These are phyloP conservation scores for Fraxinus albicans DNA, from an alignment of 305 asterid species.

Conservation along the genomic window DNA sequence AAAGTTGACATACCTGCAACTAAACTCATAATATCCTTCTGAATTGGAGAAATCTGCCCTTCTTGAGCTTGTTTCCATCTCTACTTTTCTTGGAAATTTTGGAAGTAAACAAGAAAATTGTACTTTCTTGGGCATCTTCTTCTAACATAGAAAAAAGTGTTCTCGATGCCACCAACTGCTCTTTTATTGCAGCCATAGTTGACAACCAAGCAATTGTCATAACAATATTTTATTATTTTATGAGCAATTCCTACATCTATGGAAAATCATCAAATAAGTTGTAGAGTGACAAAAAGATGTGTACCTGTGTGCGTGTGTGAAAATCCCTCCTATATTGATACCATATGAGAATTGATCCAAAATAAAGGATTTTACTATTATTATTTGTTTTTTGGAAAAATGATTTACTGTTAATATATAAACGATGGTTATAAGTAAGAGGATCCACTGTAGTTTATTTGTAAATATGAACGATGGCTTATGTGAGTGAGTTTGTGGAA, in stretches of 20 bases:
- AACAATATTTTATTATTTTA: background rate
- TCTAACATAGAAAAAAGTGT: background rate
- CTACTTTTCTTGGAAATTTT: background rate
- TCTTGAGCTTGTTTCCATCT: background rate
- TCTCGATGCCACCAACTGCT: background rate
- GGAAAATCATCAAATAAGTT: background rate
- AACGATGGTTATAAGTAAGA: background rate
- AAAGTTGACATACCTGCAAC: background rate
- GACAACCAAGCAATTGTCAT: background rate
- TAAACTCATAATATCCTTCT: background rate
- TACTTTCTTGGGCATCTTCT: background rate
- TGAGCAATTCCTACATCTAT: background rate
- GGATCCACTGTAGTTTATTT: background rate
- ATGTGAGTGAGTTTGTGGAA: background rate
- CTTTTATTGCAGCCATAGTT: background rate
- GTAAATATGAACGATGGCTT: slow-evolving; percentile 4
- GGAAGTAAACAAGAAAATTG: background rate
- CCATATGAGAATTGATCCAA: background rate
- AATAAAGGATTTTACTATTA: background rate
- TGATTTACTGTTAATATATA: background rate
- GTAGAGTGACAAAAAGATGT: background rate
- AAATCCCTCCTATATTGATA: background rate
- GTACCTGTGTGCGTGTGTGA: background rate
- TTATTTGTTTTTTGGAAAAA: background rate
- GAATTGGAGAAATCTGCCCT: background rate